phyloP scores from a whole-genome alignment of 768 basidiomycete species.

The Mycena capillaripes region DNA sequence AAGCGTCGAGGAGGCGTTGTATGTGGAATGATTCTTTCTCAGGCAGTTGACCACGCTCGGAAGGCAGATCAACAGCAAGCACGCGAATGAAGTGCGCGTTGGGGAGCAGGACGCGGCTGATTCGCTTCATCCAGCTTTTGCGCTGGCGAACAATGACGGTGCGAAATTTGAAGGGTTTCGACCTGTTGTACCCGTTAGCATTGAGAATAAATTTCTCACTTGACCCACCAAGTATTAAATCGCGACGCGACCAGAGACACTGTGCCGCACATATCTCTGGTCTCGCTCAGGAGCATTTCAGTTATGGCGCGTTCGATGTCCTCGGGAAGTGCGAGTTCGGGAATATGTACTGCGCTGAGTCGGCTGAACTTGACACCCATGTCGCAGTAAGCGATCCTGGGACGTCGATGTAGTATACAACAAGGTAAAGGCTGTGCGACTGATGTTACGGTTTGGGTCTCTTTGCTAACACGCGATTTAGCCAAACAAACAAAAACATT shows the following conservation, averaged over 20 bases:
- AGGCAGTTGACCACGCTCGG: not conserved
- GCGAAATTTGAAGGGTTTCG: not conserved
- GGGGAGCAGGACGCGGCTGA: no score
- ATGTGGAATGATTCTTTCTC: not conserved
- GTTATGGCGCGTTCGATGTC: slow-evolving; percentile 6
- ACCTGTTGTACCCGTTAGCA: not conserved
- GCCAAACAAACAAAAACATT: not conserved
- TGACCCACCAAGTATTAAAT: not conserved
- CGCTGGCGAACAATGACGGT: not conserved
- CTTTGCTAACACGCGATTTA: not conserved
- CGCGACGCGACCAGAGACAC: slow-evolving; percentile 12
- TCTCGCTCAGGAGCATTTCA: not conserved
- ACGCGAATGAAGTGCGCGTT: no score
- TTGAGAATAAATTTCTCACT: no score
- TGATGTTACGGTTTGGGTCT: not conserved
- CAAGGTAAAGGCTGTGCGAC: not conserved
- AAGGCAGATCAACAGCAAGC: no score
- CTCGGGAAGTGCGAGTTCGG: not conserved
- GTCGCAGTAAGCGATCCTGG: no score
- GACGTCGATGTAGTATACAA: no score
- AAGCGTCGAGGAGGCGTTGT: not conserved
- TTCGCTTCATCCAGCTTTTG: no score
- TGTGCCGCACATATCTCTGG: slow-evolving; percentile 3
- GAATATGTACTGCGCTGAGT: no score
- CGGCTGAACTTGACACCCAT: no score